Evolutionary conservation across 1,139 yeast species (phyloP), one percentile per base, ranked within the genome.

Genomic region (Yamadazyma blattariae): DNA sequence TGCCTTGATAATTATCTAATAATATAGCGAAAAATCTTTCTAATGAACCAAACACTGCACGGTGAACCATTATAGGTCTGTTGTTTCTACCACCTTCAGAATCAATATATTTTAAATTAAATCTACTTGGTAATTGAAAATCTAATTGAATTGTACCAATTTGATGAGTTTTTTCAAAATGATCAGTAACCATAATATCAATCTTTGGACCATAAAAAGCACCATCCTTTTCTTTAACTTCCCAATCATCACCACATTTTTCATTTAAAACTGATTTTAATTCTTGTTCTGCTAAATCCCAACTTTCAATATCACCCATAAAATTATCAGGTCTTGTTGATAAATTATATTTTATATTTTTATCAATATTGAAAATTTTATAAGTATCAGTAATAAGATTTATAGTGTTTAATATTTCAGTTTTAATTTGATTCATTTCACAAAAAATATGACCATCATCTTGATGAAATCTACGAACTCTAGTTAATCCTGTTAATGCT

Each of bases 401-500:
- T 46, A 92, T 71, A 29, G 94, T 85, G 42, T 81, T 78, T 20
- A 71, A 57, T 39, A 92, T 88, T 58, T 94, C 98, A 30, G 67
- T 61, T 51, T 82, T 80, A 36, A 94, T 84, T 60, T 94, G 98
- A 18, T 74, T 81, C 36, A 79, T 71, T 15, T 84, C 79, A 59
- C 99, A 94, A 64, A 94, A 94, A 30, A 94, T 92, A 55, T 94
- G 98, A 9, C 97, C 98, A 58, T 94, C 98, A 57, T 94, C 99
- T 63, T 94, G 99, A 58, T 94, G 98, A 70, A 94, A 94, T 48
- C 97, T 78, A 45, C 99, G 76, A 7, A 94, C 97, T 50, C 99
- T 77, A 1, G 98, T 92, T 39, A 94, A 67, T 1, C 99, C 99
- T 2, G 95, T 78, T 31, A 94, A 71, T 1, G 98, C 96, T 21